Conservation (phyloP, 73 alveolate species). For the Effrenium voratum region DNA sequence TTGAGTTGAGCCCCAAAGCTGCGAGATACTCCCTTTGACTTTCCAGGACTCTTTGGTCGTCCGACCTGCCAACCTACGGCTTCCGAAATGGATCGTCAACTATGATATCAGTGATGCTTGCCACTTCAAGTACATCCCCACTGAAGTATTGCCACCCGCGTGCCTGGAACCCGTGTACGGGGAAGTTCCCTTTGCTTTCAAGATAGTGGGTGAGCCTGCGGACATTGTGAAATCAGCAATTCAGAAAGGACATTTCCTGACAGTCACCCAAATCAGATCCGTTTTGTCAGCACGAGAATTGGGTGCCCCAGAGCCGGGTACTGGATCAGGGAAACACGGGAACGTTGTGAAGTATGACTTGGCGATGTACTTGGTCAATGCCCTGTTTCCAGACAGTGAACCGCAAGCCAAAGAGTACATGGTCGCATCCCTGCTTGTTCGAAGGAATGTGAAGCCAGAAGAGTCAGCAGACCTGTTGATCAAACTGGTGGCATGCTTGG, state of each 20-base stretch:
- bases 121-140: not conserved
- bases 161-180: not conserved
- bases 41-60: not conserved
- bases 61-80: not conserved
- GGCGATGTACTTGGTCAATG: not conserved
- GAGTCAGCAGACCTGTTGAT: conserved; percentile 1
- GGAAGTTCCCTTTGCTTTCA: not conserved
- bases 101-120: not conserved
- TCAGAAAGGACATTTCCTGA: not conserved
- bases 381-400: not conserved
- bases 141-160: not conserved
- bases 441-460: not conserved
- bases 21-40: not conserved
- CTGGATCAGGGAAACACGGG: not conserved
- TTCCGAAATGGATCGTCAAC: not conserved
- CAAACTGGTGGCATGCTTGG: not conserved
- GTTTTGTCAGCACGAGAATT: not conserved
- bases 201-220: not conserved
- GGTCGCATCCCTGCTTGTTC: not conserved
- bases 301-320: not conserved
- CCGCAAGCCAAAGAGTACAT: not conserved
- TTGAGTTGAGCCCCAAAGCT: not conserved
- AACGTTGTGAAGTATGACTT: not conserved
- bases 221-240: not conserved
- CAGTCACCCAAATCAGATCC: not conserved